Evolutionary conservation across 345 rosid species (phyloP).

Genomic region (Rhodomyrtus tomentosa): DNA sequence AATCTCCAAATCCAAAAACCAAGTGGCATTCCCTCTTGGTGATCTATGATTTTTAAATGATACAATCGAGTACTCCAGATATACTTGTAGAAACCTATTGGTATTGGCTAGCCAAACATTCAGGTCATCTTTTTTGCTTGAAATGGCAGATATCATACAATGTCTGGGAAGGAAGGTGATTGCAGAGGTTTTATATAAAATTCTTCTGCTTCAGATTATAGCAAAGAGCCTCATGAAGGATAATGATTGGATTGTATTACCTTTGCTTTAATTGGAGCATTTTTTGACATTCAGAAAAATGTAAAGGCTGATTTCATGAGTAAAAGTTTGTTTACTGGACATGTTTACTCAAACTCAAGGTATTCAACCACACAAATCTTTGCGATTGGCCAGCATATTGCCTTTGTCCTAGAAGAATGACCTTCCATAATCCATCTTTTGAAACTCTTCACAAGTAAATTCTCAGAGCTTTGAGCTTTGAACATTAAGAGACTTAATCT

Average conservation of each 20-base stretch:
- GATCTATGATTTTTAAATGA: background rate
- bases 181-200: background rate
- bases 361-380: background rate
- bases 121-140: background rate
- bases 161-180: background rate
- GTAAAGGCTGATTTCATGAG: background rate
- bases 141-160: background rate
- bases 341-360: background rate
- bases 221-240: background rate
- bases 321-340: background rate
- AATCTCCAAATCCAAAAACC: background rate
- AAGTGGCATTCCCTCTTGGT: background rate
- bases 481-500: background rate
- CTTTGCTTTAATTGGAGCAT: background rate
- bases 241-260: background rate
- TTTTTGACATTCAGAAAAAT: background rate
- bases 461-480: background rate
- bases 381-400: background rate
- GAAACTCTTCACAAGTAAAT: background rate
- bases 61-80: background rate
- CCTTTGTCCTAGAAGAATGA: background rate
- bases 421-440: background rate
- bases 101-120: background rate
- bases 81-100: background rate
- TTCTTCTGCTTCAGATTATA: background rate